A percentile compares a stretch with the other conserved stretches of the same genome.
These are phyloP conservation scores for Castanopsis chinensis DNA, from an alignment of 306 rosid species.

Conservation along the genomic window DNA sequence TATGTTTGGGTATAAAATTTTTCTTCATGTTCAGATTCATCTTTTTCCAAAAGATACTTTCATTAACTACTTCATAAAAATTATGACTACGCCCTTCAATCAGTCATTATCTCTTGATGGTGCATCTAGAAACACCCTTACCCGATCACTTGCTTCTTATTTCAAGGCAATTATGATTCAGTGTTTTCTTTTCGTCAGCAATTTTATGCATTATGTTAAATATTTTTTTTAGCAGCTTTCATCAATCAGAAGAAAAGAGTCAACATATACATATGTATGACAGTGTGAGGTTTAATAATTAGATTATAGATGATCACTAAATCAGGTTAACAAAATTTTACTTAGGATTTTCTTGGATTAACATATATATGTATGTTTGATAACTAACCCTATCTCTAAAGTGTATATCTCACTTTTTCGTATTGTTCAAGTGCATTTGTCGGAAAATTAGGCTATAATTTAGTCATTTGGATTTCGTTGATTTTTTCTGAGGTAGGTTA, in stretches of 20 bases:
- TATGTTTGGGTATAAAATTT: no score
- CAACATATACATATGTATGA: no score
- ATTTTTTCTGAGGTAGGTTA: conserved; percentile 42
- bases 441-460: conserved; percentile 23
- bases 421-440: conserved; percentile 20
- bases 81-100: no score
- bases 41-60: background rate
- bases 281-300: no score
- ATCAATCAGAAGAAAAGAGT: background rate
- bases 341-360: background rate
- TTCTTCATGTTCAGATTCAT: background rate
- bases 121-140: background rate
- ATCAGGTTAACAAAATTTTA: no score
- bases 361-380: background rate
- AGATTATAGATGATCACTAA: no score
- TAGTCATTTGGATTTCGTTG: conserved; percentile 10
- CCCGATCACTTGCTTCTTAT: no score
- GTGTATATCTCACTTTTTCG: no score
- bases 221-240: background rate
- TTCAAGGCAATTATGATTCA: no score
- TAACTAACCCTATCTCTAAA: conserved; percentile 39
- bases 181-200: background rate
- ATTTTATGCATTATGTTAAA: background rate
- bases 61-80: background rate
- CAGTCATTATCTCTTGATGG: no score